Evolutionary conservation across 257 asterid species (phyloP).

Genomic region (Parsonsia alboflavescens): DNA sequence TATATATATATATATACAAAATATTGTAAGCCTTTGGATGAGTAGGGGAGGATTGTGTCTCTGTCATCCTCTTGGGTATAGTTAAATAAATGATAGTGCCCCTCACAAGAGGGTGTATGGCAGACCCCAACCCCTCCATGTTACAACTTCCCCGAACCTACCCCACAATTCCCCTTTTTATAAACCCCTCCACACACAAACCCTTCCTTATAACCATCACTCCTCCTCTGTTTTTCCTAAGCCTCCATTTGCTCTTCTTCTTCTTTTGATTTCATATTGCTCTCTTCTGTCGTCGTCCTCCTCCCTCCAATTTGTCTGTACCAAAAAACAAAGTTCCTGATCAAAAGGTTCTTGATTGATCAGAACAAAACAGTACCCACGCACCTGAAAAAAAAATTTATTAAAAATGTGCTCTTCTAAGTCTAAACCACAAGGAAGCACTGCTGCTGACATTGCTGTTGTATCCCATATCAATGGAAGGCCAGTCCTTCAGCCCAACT

Average conservation of each 20-base stretch:
- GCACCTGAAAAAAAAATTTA: no score
- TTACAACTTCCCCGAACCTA: constrained; percentile 35
- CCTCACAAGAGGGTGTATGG: constrained; percentile 41
- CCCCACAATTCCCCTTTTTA: constrained; percentile 23
- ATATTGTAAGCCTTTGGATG: constrained; percentile 8
- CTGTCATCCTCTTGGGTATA: constrained; percentile 30
- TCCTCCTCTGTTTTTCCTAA: neutral
- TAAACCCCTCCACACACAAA: constrained; percentile 9
- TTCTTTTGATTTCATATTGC: neutral
- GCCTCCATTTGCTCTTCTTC: neutral
- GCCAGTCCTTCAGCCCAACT: constrained; percentile 45
- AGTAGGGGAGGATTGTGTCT: constrained; percentile 27
- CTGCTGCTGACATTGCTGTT: constrained; percentile 1
- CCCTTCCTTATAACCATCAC: neutral
- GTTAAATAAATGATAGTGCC: constrained; percentile 33
- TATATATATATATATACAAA: neutral
- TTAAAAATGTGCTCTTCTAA: constrained; percentile 48
- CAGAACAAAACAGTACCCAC: neutral
- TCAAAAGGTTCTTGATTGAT: neutral
- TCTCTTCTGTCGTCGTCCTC: neutral
- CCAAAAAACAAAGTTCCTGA: neutral
- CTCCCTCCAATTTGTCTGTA: neutral
- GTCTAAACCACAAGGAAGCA: constrained; percentile 32
- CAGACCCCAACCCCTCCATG: constrained; percentile 59
- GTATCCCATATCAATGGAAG: constrained; percentile 36